Evolutionary conservation across 345 rosid species (phyloP), one percentile per base, ranked within the genome.

Genomic region (Populus ilicifolia): DNA sequence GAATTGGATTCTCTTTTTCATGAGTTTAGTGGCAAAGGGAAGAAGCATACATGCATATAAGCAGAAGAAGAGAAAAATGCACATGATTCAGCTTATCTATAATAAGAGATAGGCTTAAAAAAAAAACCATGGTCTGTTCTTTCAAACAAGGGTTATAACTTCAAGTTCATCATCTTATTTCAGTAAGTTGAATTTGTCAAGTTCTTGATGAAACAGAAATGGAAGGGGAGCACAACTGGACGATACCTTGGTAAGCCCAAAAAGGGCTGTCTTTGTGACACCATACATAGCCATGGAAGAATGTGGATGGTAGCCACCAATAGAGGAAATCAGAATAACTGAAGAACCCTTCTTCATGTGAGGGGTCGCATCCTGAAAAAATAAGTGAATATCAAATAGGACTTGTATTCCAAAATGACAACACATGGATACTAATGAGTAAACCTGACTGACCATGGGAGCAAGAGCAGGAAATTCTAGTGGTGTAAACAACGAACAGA

Each of bases 221-320:
- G 25, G 50, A 68, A 21, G 48, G 16, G 80, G 44, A 25, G 5
- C 43, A 27, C 33, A 43, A 38, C 20, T 17, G 23, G 25, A 54
- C 8, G 80, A 11, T 71, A 93, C 99, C 94, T 96, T 96, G 52
- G 93, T 90, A 35, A 96, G 86, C 36, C 97, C 99, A 33, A 96
- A 88, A 79, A 93, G 92, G 62, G 99, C 97, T 0, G 99, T 96
- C 85, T 96, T 96, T 11, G 97, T 91, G 50, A 96, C 96, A 25
- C 97, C 99, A 79, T 96, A 96, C 97, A 96, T 92, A 76, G 87
- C 88, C 91, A 90, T 82, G 56, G 94, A 69, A 54, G 84, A n/a
- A 39, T 78, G 88, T 6, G 97, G 99, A 25, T 69, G 79, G 80
- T 84, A 96, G 50, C 86, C 99, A 72, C 88, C 78, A 73, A 91